Conservation (phyloP, 1,284 basidiomycete genomes). For the Boletus smithii region DNA sequence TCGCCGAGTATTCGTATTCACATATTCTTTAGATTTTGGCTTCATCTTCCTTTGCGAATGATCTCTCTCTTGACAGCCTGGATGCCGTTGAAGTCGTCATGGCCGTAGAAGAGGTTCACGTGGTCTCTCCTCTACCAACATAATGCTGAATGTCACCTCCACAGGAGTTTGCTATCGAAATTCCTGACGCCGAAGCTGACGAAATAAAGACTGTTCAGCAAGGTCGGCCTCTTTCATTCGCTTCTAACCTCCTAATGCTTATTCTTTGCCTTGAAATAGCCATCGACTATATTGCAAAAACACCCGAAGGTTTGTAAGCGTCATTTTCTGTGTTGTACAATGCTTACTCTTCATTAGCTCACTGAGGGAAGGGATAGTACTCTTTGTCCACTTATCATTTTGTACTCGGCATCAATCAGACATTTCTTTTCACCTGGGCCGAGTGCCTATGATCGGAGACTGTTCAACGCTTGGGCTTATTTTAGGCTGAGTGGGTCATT, state of each 20-base stretch:
- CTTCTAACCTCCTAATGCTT: slow-evolving; percentile 8
- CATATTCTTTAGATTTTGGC: slow-evolving; percentile 58
- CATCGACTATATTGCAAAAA: slow-evolving; percentile 96
- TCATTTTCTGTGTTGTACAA: background rate
- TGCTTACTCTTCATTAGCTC: slow-evolving; percentile 23
- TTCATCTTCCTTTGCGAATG: slow-evolving; percentile 76
- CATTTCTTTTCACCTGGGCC: slow-evolving; percentile 4
- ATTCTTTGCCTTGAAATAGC: slow-evolving; percentile 48
- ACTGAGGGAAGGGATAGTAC: slow-evolving; percentile 20
- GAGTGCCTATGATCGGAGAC: slow-evolving; percentile 1
- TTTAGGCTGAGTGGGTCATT: slow-evolving; percentile 5
- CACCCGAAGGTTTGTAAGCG: slow-evolving; percentile 71
- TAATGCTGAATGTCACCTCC: slow-evolving; percentile 1
- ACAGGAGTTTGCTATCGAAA: slow-evolving; percentile 87
- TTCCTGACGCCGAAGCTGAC: slow-evolving; percentile 98
- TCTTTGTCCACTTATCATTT: slow-evolving; percentile 10
- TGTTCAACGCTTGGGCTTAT: background rate
- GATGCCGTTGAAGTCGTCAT: slow-evolving; percentile 99
- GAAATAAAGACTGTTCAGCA: slow-evolving; percentile 93
- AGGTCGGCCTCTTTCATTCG: slow-evolving; percentile 50
- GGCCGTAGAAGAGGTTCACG: slow-evolving; percentile 93
- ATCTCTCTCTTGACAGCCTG: slow-evolving; percentile 94
- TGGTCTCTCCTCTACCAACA: background rate
- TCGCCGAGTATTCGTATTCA: slow-evolving; percentile 1
- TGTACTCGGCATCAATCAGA: slow-evolving; percentile 26